Percentiles rank a stretch among this genome's conserved stretches.
Evolutionary conservation across 495 filamentous ascomycete genomes (phyloP).

Genomic region (Penicillium flavigenum): DNA sequence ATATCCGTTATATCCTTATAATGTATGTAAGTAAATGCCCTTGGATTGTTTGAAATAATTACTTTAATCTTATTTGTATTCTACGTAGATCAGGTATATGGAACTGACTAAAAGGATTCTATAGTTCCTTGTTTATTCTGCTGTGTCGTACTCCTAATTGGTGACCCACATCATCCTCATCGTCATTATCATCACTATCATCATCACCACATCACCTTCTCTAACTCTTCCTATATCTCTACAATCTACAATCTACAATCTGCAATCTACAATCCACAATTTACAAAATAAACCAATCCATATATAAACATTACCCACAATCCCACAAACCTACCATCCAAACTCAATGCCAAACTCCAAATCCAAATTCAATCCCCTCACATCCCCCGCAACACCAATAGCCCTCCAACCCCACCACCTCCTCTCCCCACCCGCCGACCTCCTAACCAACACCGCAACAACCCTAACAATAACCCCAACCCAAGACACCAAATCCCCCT

Average conservation of each 20-base stretch:
- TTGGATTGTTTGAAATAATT: background rate
- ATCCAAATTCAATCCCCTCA: conserved; percentile 2
- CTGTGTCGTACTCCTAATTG: background rate
- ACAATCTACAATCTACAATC: background rate
- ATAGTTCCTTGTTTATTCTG: background rate
- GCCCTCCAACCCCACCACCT: conserved; percentile 29
- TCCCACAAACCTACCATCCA: background rate
- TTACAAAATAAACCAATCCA: background rate
- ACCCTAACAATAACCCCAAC: conserved; percentile 23
- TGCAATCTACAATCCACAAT: background rate
- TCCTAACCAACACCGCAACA: conserved; percentile 29
- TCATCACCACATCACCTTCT: background rate
- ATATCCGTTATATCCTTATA: no score
- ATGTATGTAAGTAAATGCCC: no score
- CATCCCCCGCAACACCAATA: conserved; percentile 18
- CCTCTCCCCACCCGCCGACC: conserved; percentile 28
- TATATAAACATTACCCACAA: background rate
- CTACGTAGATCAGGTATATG: background rate
- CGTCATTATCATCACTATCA: background rate
- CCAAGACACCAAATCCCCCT: conserved; percentile 15
- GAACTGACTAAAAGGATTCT: background rate
- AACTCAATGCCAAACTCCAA: background rate
- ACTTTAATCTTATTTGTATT: background rate
- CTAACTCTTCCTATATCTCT: background rate
- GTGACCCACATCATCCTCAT: background rate